Conservation (phyloP, 2,329 filamentous ascomycete genomes). For the Botrytis medusae region DNA sequence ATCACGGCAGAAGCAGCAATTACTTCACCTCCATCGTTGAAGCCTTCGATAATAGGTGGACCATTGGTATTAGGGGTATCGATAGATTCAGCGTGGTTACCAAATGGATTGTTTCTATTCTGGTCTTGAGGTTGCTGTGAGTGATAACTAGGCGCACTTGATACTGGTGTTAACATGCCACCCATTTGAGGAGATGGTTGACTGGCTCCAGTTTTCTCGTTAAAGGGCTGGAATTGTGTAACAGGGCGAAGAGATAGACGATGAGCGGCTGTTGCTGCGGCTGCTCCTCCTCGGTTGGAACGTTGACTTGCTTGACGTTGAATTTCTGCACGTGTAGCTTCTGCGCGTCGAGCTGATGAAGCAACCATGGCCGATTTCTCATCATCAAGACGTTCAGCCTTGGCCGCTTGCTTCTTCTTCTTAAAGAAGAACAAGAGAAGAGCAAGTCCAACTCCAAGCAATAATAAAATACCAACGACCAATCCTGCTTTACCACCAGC, state of each 20-base stretch:
- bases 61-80: slow-evolving; percentile 45
- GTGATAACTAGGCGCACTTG: background rate
- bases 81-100: slow-evolving; percentile 55
- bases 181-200: background rate
- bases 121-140: slow-evolving; percentile 41
- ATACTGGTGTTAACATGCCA: slow-evolving; percentile 1
- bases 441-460: slow-evolving; percentile 64
- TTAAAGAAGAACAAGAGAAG: slow-evolving; percentile 71
- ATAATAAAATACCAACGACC: slow-evolving; percentile 75
- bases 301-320: slow-evolving; percentile 13
- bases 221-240: slow-evolving; percentile 76
- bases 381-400: slow-evolving; percentile 54
- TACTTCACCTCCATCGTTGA: slow-evolving; percentile 43
- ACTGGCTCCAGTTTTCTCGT: slow-evolving; percentile 34
- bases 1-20: slow-evolving; percentile 37
- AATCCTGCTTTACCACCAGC: slow-evolving; percentile 69
- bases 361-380: slow-evolving; percentile 53
- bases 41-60: slow-evolving; percentile 44
- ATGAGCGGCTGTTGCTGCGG: slow-evolving; percentile 60
- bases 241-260: slow-evolving; percentile 80
- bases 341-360: slow-evolving; percentile 28
- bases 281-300: slow-evolving; percentile 35
- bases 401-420: slow-evolving; percentile 66
- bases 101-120: slow-evolving; percentile 70
- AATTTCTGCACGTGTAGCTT: slow-evolving; percentile 33